Base-by-base conservation (phyloP, 2,329 filamentous ascomycete species). In the Sporothrix euskadiensis region DNA sequence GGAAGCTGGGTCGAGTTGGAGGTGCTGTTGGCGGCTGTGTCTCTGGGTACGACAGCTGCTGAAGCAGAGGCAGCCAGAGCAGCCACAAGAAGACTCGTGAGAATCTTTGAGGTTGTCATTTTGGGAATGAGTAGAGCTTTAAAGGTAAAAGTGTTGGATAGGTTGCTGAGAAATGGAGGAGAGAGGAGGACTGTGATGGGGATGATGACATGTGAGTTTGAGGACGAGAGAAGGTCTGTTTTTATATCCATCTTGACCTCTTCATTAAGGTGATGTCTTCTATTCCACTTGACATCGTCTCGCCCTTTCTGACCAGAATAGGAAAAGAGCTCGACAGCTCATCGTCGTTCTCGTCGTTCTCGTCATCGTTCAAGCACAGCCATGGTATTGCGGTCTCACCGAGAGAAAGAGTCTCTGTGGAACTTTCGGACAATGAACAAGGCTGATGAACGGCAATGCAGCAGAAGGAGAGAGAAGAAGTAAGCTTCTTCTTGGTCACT, bases 1-100 rank as follows among this genome's bases (percentile, higher is more conserved):
- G 75, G 76, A 8, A 76, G 68, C 76, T 79, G 78, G 14, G 75
- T 75, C 19, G 52, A 47, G 30, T 68, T 52, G 26, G n/a, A 14
- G 14, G 65, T 35, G 3, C 14, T n/a, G 44, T 68, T 68, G 26
- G 44, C 22, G 65, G 65, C 44, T 7, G 26, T n/a, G 0, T 44
- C 10, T 7, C 3, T 22, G 26, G 44, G 44, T 1, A 68, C 16
- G 14, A 26, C 65, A 6, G 65, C 65, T 4, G 22, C 44, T 0
- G 44, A 35, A 10, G 65, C 44, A 9, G 65, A 52, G 6, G 41
- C 65, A 6, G 44, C 65, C 44, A 68, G 6, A 16, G 6, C 26
- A 14, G 65, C 44, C 9, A 52, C 26, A 0, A 52, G 4, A 12
- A 66, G n/a, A 6, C 39, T 5, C 14, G 30, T 66, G 61, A 66